Evolutionary conservation across 2,329 filamentous ascomycete species (phyloP), one percentile per base, ranked within the genome.

Genomic region (Ceratocystis papillata): DNA sequence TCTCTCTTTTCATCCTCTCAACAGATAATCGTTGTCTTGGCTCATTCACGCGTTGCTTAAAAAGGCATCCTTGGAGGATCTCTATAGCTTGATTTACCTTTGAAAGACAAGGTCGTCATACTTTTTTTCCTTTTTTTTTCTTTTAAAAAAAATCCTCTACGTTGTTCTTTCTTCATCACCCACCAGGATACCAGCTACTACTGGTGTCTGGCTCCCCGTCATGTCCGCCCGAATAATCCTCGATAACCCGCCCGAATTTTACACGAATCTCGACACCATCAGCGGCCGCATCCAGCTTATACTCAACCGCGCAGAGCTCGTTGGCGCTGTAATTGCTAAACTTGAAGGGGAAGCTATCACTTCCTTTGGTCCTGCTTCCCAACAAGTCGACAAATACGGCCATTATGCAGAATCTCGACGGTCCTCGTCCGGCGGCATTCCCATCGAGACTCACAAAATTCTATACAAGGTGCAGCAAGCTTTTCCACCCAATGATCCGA

Each of bases 291-390:
- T 87, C 33, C 72, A 84, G 62, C 75, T 87, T 37, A 74, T 72
- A 22, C 75, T 87, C 69, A 84, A 81, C 63, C 87, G 86, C 69
- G 77, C 88, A 65, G 89, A 93, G 74, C 79, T 82, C 66, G 80
- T 93, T 62, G 83, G 84, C 62, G 87, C 85, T 64, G 86, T 94
- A 69, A 79, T 90, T 46, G 88, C 93, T 72, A 94, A 94, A 78
- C 83, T 94, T 41, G 89, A 94, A 73, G 89, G 89, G 70, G 88
- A 94, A 76, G 85, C 85, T 61, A 81, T 81, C 69, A 92, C 88
- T 4, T 81, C 87, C 55, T 76, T 90, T 17, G 74, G 78, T 75
- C 61, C 73, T 82, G 15, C 55, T 12, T 22, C 55, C 30, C 69
- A 76, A 83, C 71, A 70, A 77, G 72, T 33, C 15, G 55, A 59